phyloP scores from a whole-genome alignment of 495 filamentous ascomycete genomes.

The Hypoxylon intermedium region DNA sequence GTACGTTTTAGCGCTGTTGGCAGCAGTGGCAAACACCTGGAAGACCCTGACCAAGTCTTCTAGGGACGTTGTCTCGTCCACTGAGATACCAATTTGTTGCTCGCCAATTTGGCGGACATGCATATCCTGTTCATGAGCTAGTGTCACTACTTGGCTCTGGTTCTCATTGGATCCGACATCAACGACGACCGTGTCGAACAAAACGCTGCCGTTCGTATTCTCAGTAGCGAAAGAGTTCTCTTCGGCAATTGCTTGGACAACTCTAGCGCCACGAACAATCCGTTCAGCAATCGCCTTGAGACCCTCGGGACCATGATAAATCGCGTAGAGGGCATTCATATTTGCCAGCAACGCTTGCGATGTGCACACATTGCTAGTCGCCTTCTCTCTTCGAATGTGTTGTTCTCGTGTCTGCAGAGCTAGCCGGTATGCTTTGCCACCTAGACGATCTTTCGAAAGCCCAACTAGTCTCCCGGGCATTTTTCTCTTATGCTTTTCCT shows the following conservation, averaged over 20 bases:
- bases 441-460: conserved; percentile 89
- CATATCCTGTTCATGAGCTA: conserved; percentile 31
- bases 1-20: conserved; percentile 44
- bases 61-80: conserved; percentile 51
- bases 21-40: conserved; percentile 28
- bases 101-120: conserved; percentile 37
- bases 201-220: conserved; percentile 58
- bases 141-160: conserved; percentile 4
- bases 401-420: conserved; percentile 95
- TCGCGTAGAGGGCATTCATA: conserved; percentile 97
- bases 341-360: conserved; percentile 95
- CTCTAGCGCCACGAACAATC: conserved; percentile 71
- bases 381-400: conserved; percentile 97
- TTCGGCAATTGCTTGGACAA: conserved; percentile 71
- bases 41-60: conserved; percentile 41
- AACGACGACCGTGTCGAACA: conserved; percentile 86
- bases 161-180: conserved; percentile 49
- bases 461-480: conserved; percentile 94
- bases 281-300: conserved; percentile 85
- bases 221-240: conserved; percentile 70
- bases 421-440: conserved; percentile 82
- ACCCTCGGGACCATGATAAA: conserved; percentile 91
- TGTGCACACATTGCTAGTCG: conserved; percentile 98
- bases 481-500: conserved; percentile 93
- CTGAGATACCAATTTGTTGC: conserved; percentile 46